Evolutionary conservation across 1,284 basidiomycete species (phyloP), one percentile per base, ranked within the genome.

Genomic region (Apiotrichum porosum): DNA sequence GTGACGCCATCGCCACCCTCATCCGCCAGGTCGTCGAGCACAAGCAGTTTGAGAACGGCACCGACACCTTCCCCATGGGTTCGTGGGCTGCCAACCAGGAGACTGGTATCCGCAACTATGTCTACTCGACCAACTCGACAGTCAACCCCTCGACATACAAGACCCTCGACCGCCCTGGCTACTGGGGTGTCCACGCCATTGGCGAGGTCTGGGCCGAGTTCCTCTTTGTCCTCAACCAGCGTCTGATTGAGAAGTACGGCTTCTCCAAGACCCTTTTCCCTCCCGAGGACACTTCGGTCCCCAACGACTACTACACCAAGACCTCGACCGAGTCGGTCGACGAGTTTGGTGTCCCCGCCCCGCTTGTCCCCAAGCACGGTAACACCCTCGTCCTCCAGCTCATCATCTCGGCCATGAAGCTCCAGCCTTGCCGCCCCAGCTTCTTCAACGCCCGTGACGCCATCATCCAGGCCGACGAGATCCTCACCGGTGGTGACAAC

Each of bases 141-240:
- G 65, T 86, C 71, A 97, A 95, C 78, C 93, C 91, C 0, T 88
- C 86, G 52, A 88, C 84, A 1, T 97, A 97, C 80, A 86, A 91
- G 80, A 93, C 86, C n/a, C 84, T 97, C 36, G 90, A 97, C 78
- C 86, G 86, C 73, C 85, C 87, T 10, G 55, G 61, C 34, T 66
- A 64, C 59, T 58, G 57, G 61, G 51, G 69, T 40, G 74, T 75
- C 18, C 88, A 92, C 69, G 86, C 88, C 33, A 86, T 92, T 53
- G 90, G 91, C 50, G 91, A 93, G 74, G 92, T 97, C 51, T 97
- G 92, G 92, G 92, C 92, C 17, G 80, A 95, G 76, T 84, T 95
- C 51, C 84, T 97, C 51, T 95, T 88, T 82, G 81, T 90, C 58
- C 78, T 91, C 44, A 80, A 81, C 22, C 81, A 91, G 68, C 75